Base-by-base conservation (phyloP, 2,329 filamentous ascomycete species). In the Pseudogymnoascus sp. region DNA sequence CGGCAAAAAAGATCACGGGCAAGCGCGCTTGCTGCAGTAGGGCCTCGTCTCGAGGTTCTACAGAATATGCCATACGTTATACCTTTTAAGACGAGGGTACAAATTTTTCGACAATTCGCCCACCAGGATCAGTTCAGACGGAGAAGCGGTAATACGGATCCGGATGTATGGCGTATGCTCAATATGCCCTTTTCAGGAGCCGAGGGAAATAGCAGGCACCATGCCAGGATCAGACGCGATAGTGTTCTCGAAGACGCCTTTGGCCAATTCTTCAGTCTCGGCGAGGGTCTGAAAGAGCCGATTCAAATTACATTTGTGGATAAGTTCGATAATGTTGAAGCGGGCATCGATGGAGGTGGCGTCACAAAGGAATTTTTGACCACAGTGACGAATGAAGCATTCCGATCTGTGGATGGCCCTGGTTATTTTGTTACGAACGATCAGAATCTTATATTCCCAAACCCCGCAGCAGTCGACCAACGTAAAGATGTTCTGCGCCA, bases 221-320 rank as follows among this genome's bases (percentile, higher is more conserved):
- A 89, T 65, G 92, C 90, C 9, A 84, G 84, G 59, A 92, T 99
- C 62, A 82, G 84, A 60, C 83, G 94, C 62, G 86, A 88, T 18
- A 80, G 83, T 56, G 80, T 95, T 4, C 96, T 97, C 68, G 81
- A 89, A 15, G 92, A 96, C 74, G 94, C 94, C 0, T 92, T 86
- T 69, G 77, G 86, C 3, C 82, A 91, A 60, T 96, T 96, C 68
- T 96, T 90, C 67, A 73, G 82, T 1, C 78, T 97, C 4, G 88
- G 88, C 0, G 88, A 92, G 12, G 86, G 85, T 0, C 74, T 99
- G 60, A 97, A 97, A 70, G 92, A 97, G 69, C 90, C 91, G 0
- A 96, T 99, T 34, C 90, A 95, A 69, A 97, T 99, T 68, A 94
- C 90, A 0, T 99, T 99, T 71, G 85, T 96, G 41, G 94, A 99